These are phyloP conservation scores for Botrytis pseudocinerea DNA, from an alignment of 2,329 filamentous ascomycete species.

Conservation along the genomic window DNA sequence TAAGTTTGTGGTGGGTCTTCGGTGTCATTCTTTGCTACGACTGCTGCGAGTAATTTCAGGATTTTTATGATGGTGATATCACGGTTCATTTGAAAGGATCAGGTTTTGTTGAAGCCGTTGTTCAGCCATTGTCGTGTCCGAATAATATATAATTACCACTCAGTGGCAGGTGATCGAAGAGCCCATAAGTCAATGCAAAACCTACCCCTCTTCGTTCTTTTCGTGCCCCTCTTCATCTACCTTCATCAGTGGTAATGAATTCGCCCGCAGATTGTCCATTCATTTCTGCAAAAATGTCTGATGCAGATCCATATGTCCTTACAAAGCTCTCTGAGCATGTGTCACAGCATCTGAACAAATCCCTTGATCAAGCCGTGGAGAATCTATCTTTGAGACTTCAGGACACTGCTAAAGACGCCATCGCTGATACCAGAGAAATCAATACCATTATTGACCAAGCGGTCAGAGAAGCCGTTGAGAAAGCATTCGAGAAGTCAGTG, in stretches of 20 bases:
- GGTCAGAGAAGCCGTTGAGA: slow-evolving; percentile 20
- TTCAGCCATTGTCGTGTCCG: neutral
- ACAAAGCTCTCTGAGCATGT: slow-evolving; percentile 23
- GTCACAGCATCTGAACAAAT: slow-evolving; percentile 20
- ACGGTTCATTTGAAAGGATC: neutral
- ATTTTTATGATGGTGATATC: slow-evolving; percentile 11
- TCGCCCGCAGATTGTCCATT: slow-evolving; percentile 15
- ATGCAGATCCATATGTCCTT: slow-evolving; percentile 20
- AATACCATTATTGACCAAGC: slow-evolving; percentile 19
- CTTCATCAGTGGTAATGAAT: slow-evolving; percentile 4
- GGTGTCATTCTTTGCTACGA: slow-evolving; percentile 15
- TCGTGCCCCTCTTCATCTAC: neutral
- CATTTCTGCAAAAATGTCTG: slow-evolving; percentile 21
- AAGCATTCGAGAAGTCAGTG: slow-evolving; percentile 17
- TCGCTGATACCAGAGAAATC: slow-evolving; percentile 21
- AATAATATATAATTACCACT: slow-evolving; percentile 15
- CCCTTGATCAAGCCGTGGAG: slow-evolving; percentile 19
- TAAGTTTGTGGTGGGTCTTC: slow-evolving; percentile 19
- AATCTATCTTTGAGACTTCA: slow-evolving; percentile 19
- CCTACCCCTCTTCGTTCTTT: slow-evolving; percentile 2
- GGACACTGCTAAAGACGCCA: slow-evolving; percentile 20
- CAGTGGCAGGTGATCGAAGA: slow-evolving; percentile 16
- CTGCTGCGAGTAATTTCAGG: slow-evolving; percentile 6
- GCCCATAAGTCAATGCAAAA: slow-evolving; percentile 16
- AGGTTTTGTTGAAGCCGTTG: neutral